Evolutionary conservation across 768 basidiomycete genomes (phyloP).

Genomic region (Clavulina sp.): DNA sequence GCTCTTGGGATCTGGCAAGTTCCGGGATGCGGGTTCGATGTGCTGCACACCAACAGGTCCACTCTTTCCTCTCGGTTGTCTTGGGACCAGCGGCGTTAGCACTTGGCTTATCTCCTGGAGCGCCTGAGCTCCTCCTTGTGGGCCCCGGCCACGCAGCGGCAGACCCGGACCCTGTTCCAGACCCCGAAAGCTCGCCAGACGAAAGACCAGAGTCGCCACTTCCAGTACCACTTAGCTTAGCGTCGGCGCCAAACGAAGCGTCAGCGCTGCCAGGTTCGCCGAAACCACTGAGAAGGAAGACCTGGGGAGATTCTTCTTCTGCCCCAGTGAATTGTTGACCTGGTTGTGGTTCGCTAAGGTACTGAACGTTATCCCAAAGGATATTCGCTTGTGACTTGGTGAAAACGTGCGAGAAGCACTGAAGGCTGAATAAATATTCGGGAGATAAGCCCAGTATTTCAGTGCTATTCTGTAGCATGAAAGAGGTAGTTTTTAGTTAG

Average conservation of each 20-base stretch:
- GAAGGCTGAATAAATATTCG: slow-evolving; percentile 46
- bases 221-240: slow-evolving; percentile 19
- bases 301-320: slow-evolving; percentile 25
- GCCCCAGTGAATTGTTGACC: slow-evolving; percentile 23
- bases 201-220: too few species aligned
- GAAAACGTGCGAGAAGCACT: slow-evolving; percentile 56
- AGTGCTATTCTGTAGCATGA: slow-evolving; percentile 38
- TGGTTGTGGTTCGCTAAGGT: slow-evolving; percentile 41
- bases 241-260: slow-evolving; percentile 20
- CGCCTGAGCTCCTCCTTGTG: too few species aligned
- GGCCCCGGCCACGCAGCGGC: too few species aligned
- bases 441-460: slow-evolving; percentile 62
- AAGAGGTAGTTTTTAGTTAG: background rate
- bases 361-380: slow-evolving; percentile 45
- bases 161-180: too few species aligned
- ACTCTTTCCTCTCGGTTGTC: slow-evolving; percentile 26
- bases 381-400: slow-evolving; percentile 44
- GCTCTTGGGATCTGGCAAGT: too few species aligned
- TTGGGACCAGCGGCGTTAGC: too few species aligned
- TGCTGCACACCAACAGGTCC: slow-evolving; percentile 55
- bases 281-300: slow-evolving; percentile 53
- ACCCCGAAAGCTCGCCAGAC: too few species aligned
- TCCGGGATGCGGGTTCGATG: slow-evolving; percentile 44
- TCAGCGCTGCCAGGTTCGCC: slow-evolving; percentile 31
- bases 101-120: too few species aligned